Percentiles rank a stretch among this genome's conserved stretches.
These are phyloP conservation scores for Lasiodiplodia hormozganensis DNA, from an alignment of 2,329 filamentous ascomycete species.

Conservation along the genomic window DNA sequence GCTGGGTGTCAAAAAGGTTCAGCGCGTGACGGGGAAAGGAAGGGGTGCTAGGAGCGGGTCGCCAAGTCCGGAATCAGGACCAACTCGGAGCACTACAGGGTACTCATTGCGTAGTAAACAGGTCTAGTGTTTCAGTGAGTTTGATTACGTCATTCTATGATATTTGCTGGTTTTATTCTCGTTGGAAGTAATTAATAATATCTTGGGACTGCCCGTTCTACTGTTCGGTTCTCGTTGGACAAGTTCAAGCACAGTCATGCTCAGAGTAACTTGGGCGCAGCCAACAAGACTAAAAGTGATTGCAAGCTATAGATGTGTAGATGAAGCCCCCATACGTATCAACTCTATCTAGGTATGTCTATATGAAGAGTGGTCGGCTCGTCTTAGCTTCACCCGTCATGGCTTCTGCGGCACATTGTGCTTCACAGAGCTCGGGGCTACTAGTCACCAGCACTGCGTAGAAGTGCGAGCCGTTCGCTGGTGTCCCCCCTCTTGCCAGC, in stretches of 20 bases:
- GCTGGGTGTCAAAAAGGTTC: neutral
- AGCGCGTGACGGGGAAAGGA: neutral
- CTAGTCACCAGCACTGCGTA: slow-evolving; percentile 18
- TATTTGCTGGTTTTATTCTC: neutral
- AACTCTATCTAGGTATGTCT: neutral
- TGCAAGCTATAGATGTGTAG: neutral
- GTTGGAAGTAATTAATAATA: neutral
- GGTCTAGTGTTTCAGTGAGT: neutral
- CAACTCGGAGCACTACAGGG: neutral
- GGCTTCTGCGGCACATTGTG: neutral
- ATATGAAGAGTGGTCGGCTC: neutral
- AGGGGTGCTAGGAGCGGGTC: neutral
- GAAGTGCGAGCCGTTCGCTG: slow-evolving; percentile 13
- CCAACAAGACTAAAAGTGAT: neutral
- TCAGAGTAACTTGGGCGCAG: neutral
- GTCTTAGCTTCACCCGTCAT: slow-evolving; percentile 11
- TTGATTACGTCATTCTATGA: neutral
- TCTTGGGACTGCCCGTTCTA: neutral
- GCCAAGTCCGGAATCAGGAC: slow-evolving; percentile 7
- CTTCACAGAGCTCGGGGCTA: neutral
- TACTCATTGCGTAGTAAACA: neutral
- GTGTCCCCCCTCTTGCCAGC: slow-evolving; percentile 15
- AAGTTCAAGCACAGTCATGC: neutral
- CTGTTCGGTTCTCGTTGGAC: neutral
- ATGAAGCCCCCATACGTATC: neutral